A percentile compares a stretch with the other conserved stretches of the same genome.
phyloP scores from a whole-genome alignment of 1,139 yeast genomes.

The Meyerozyma sp. region DNA sequence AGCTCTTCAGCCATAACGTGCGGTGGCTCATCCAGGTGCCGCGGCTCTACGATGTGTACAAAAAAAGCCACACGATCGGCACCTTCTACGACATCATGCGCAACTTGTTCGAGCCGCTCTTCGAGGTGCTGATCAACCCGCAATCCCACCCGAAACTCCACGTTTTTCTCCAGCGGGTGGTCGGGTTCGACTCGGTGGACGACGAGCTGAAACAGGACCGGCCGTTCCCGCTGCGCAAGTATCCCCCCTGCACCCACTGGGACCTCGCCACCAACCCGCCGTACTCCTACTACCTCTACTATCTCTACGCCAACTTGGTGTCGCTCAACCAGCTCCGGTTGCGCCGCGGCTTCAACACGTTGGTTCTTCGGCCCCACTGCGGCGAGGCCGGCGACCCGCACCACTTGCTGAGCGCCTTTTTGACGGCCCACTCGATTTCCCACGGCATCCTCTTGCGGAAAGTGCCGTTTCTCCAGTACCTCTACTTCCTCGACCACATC shows the following conservation, averaged over 20 bases:
- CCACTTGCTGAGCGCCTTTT: slow-evolving; percentile 84
- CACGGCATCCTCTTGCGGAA: slow-evolving; percentile 93
- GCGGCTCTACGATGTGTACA: slow-evolving; percentile 84
- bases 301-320: slow-evolving; percentile 78
- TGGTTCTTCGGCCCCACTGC: slow-evolving; percentile 93
- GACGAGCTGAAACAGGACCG: slow-evolving; percentile 94
- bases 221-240: slow-evolving; percentile 64
- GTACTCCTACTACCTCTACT: slow-evolving; percentile 91
- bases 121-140: slow-evolving; percentile 86
- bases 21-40: slow-evolving; percentile 98
- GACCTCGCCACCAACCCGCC: slow-evolving; percentile 79
- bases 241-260: slow-evolving; percentile 84
- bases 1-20: slow-evolving; percentile 86
- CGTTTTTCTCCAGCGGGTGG: slow-evolving; percentile 84
- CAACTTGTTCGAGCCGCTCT: slow-evolving; percentile 84
- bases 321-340: slow-evolving; percentile 80
- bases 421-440: slow-evolving; percentile 87
- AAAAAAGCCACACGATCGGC: slow-evolving; percentile 63
- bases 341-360: slow-evolving; percentile 72
- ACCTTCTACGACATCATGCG: slow-evolving; percentile 72
- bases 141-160: slow-evolving; percentile 81
- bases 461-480: slow-evolving; percentile 88
- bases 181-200: slow-evolving; percentile 97
- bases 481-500: slow-evolving; percentile 88
- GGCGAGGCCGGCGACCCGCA: slow-evolving; percentile 99